Conservation (phyloP, 305 asterid species). For the Fraxinus sp. region DNA sequence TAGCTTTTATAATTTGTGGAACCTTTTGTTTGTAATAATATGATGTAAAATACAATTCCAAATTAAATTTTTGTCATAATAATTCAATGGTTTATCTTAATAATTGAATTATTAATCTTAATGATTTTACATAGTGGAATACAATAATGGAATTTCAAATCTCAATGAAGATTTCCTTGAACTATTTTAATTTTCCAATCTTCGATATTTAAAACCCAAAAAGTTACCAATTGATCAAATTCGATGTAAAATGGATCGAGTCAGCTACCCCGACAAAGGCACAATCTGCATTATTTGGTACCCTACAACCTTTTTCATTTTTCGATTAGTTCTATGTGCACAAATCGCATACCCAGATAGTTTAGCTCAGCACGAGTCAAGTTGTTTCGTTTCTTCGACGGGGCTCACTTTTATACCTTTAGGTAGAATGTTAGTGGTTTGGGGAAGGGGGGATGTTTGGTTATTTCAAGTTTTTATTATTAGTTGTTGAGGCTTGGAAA, state of each 20-base stretch:
- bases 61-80: neutral
- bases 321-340: neutral
- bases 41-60: neutral
- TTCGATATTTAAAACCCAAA: neutral
- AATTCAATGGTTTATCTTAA: neutral
- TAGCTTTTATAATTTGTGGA: neutral
- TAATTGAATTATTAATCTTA: neutral
- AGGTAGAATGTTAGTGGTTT: neutral
- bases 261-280: neutral
- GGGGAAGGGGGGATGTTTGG: neutral
- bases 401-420: neutral
- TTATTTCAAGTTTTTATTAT: constrained; percentile 20
- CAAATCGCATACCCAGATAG: neutral
- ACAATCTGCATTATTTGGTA: neutral
- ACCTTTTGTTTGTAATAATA: neutral
- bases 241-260: neutral
- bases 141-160: neutral
- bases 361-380: neutral
- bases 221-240: neutral
- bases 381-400: neutral
- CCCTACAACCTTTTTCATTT: neutral
- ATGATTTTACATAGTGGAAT: neutral
- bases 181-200: no score
- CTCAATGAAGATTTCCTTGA: neutral
- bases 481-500: constrained; percentile 32